A percentile compares a stretch with the other conserved stretches of the same genome.
Conservation (phyloP, 805 yeast genomes). For the Ogataea siamensis region DNA sequence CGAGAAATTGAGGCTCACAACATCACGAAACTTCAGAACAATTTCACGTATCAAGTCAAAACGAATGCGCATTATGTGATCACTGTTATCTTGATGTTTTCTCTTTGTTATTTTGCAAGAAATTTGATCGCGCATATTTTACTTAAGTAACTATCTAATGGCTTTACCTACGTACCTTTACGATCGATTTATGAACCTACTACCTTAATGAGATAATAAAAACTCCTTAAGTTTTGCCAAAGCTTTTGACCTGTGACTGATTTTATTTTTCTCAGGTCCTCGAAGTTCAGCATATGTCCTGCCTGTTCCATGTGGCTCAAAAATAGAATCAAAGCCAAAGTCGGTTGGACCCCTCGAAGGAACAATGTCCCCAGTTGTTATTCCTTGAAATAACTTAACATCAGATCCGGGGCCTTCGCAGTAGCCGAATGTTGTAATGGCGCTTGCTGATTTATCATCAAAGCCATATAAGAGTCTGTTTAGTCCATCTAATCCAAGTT, state of each 20-base stretch:
- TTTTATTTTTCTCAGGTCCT: constrained; percentile 67
- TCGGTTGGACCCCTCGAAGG: constrained; percentile 70
- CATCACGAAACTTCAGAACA: constrained; percentile 51
- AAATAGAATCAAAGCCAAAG: constrained; percentile 95
- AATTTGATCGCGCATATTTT: constrained; percentile 30
- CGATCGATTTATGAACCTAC: background rate
- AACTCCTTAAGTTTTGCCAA: constrained; percentile 66
- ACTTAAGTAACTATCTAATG: constrained; percentile 6
- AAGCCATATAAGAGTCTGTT: constrained; percentile 77
- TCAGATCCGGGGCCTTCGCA: constrained; percentile 76
- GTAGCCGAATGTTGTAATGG: constrained; percentile 90
- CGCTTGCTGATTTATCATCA: constrained; percentile 80
- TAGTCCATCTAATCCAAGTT: constrained; percentile 73
- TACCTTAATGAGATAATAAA: constrained; percentile 29
- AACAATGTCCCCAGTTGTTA: constrained; percentile 79
- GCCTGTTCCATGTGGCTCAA: constrained; percentile 73
- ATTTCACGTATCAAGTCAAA: constrained; percentile 51
- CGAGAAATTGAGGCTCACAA: constrained; percentile 68
- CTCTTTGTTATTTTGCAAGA: constrained; percentile 36
- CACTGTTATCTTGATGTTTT: constrained; percentile 33
- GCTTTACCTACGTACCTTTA: background rate
- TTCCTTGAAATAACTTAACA: constrained; percentile 80
- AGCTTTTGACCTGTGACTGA: constrained; percentile 88
- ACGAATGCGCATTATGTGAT: constrained; percentile 51
- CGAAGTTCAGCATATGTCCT: constrained; percentile 90